Evolutionary conservation across 2,329 filamentous ascomycete species (phyloP).

Genomic region (Trichoderma hamatum): DNA sequence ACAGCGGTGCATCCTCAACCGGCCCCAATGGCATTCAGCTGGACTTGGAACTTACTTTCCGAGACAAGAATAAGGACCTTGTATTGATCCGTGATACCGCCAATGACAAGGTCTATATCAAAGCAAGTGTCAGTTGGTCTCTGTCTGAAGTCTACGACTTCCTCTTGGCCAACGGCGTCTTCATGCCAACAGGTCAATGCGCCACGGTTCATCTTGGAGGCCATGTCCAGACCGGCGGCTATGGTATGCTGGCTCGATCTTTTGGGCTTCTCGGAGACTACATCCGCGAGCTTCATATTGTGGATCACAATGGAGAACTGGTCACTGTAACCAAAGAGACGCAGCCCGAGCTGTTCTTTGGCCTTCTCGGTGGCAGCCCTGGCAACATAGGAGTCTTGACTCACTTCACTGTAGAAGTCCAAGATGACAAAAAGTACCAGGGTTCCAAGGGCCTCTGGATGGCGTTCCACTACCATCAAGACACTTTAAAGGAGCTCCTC

Average conservation of each 20-base stretch:
- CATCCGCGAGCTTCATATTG: constrained; percentile 4
- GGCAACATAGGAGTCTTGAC: constrained; percentile 16
- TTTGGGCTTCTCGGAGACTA: constrained; percentile 14
- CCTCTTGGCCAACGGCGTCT: background rate
- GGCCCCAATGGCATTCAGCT: constrained; percentile 1
- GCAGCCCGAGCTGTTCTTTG: background rate
- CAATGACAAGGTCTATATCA: constrained; percentile 11
- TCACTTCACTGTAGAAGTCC: constrained; percentile 8
- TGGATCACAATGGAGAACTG: background rate
- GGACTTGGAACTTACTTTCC: constrained; percentile 8
- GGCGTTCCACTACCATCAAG: constrained; percentile 2
- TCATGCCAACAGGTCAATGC: constrained; percentile 8
- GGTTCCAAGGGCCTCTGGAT: constrained; percentile 7
- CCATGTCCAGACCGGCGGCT: constrained; percentile 7
- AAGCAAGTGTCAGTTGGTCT: constrained; percentile 4
- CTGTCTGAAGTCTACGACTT: constrained; percentile 3
- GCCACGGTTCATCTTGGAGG: constrained; percentile 6
- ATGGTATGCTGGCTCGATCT: constrained; percentile 1
- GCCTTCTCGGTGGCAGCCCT: constrained; percentile 1
- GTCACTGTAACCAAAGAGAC: constrained; percentile 6
- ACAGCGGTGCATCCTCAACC: constrained; percentile 11
- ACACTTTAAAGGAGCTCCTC: constrained; percentile 3
- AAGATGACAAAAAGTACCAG: constrained; percentile 3
- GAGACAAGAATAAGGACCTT: background rate
- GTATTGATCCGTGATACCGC: background rate